phyloP scores from a whole-genome alignment of 1,284 basidiomycete genomes.

The Erythrobasidium hasegawianum region DNA sequence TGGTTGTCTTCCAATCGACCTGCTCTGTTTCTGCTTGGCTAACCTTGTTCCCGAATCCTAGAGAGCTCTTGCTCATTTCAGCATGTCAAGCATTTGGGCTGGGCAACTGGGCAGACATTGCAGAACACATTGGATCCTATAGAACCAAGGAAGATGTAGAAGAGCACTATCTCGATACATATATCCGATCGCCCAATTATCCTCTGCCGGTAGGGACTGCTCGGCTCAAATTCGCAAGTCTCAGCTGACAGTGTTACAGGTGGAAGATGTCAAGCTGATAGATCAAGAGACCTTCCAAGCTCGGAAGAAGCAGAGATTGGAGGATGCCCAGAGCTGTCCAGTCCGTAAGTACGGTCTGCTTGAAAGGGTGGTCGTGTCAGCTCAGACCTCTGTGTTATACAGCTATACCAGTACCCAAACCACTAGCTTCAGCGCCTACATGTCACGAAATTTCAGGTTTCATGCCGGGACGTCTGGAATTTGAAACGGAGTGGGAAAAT shows the following conservation, averaged over 20 bases:
- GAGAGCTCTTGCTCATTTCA: constrained; percentile 85
- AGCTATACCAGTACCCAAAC: constrained; percentile 54
- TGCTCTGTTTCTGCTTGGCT: not conserved
- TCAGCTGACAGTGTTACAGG: constrained; percentile 6
- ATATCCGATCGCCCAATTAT: constrained; percentile 71
- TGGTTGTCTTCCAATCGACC: constrained; percentile 46
- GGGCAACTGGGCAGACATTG: constrained; percentile 96
- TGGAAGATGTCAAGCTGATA: constrained; percentile 29
- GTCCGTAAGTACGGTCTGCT: constrained; percentile 48
- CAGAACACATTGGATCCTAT: constrained; percentile 85
- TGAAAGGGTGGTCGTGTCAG: not conserved
- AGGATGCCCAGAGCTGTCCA: constrained; percentile 54
- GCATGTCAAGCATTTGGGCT: constrained; percentile 84
- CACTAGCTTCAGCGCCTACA: constrained; percentile 86
- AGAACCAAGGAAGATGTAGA: constrained; percentile 92
- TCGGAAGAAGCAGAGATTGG: constrained; percentile 78
- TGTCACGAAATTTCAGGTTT: constrained; percentile 91
- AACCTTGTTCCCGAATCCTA: too few relatives aligned
- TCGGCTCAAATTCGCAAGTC: not conserved
- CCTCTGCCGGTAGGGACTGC: constrained; percentile 62
- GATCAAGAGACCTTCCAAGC: constrained; percentile 78
- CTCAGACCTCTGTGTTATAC: not conserved
- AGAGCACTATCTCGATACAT: constrained; percentile 79
- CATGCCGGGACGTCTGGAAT: constrained; percentile 93
- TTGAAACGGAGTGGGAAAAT: constrained; percentile 94